Conservation (phyloP, 2,329 filamentous ascomycete species). For the Teratosphaeria nubilosa region DNA sequence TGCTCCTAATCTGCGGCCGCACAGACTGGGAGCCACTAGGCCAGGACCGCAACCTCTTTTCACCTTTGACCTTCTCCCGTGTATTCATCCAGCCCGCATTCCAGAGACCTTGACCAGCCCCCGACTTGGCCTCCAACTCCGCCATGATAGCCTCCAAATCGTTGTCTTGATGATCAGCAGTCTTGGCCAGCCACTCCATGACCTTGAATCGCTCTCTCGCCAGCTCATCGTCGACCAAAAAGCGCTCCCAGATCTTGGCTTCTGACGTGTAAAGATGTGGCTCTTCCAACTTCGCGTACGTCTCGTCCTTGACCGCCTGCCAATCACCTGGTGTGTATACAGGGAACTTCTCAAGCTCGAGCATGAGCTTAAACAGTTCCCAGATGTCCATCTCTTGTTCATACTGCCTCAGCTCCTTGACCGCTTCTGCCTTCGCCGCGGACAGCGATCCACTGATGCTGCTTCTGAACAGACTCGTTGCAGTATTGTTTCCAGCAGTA, state of each 20-base stretch:
- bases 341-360: conserved; percentile 37
- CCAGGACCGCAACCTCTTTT: conserved; percentile 63
- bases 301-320: conserved; percentile 24
- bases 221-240: conserved; percentile 60
- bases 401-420: conserved; percentile 52
- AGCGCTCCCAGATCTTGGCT: conserved; percentile 59
- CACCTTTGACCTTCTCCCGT: conserved; percentile 76
- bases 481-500: conserved; percentile 8
- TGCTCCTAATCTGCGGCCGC: conserved; percentile 33
- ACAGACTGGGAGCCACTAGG: conserved; percentile 39
- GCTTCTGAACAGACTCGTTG: neutral
- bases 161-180: conserved; percentile 55
- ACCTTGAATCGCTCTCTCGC: conserved; percentile 72
- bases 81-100: conserved; percentile 89
- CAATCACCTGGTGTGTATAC: neutral
- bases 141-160: conserved; percentile 67
- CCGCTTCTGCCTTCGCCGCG: conserved; percentile 24
- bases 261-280: conserved; percentile 47
- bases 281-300: conserved; percentile 22
- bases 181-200: conserved; percentile 76
- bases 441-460: conserved; percentile 2
- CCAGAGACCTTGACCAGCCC: conserved; percentile 66
- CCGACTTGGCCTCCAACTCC: conserved; percentile 55
- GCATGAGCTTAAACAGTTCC: conserved; percentile 68
- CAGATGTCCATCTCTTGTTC: conserved; percentile 83